phyloP scores from a whole-genome alignment of 352 stramenopile genomes.

The Nothophytophthora sp. region DNA sequence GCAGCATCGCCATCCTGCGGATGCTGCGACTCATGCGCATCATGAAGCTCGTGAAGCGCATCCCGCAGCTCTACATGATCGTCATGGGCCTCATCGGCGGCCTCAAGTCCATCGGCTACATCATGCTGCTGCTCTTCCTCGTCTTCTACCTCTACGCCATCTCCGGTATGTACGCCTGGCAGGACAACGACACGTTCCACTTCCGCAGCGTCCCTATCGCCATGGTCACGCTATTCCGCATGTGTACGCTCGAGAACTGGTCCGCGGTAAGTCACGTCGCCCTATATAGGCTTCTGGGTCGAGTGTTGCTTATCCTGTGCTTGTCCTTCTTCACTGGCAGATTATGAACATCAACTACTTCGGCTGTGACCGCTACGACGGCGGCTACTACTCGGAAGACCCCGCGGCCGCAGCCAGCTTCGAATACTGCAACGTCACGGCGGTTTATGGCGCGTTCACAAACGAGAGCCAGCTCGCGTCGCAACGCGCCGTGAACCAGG shows the following conservation, averaged over 20 bases:
- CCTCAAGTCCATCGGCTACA: conserved; percentile 91
- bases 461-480: conserved; percentile 37
- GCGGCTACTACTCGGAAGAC: conserved; percentile 69
- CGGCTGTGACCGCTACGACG: conserved; percentile 60
- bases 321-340: conserved; percentile 15
- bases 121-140: conserved; percentile 84
- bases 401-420: conserved; percentile 32
- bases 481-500: conserved; percentile 44
- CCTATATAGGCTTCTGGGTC: no score
- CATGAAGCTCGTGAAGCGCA: conserved; percentile 89
- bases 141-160: conserved; percentile 92
- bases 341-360: conserved; percentile 88
- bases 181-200: conserved; percentile 86
- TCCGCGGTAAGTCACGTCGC: conserved; percentile 43
- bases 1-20: conserved; percentile 81
- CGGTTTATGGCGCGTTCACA: conserved; percentile 52
- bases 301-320: conserved; percentile 9
- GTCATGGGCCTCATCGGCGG: conserved; percentile 89
- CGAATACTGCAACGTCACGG: conserved; percentile 67
- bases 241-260: conserved; percentile 85
- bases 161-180: conserved; percentile 90
- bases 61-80: conserved; percentile 92
- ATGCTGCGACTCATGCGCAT: conserved; percentile 89
- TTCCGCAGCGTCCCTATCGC: conserved; percentile 76
- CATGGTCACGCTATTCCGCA: conserved; percentile 85